These are phyloP conservation scores for Hypoxylon sp. DNA, from an alignment of 2,329 filamentous ascomycete genomes.

Conservation along the genomic window DNA sequence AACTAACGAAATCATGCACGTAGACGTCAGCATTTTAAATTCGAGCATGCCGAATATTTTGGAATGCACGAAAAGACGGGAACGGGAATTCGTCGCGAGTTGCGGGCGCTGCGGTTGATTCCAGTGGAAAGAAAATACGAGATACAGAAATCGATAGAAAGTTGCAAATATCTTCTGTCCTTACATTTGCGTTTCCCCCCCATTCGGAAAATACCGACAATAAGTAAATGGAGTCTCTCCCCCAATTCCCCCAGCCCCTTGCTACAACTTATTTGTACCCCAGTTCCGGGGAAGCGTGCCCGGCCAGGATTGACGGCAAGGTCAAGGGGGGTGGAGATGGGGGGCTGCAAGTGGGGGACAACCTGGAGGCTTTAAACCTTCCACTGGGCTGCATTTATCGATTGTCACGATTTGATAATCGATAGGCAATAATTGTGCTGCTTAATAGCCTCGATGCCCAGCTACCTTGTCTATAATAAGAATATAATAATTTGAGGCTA, in stretches of 20 bases:
- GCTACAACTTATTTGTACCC: conserved; percentile 30
- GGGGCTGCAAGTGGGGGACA: conserved; percentile 22
- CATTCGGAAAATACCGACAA: conserved; percentile 32
- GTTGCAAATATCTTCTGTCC: not conserved
- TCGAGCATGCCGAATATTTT: not conserved
- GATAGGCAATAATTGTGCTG: conserved; percentile 31
- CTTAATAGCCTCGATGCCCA: conserved; percentile 4
- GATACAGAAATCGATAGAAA: conserved; percentile 7
- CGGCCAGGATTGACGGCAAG: conserved; percentile 43
- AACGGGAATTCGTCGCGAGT: not conserved
- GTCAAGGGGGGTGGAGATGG: conserved; percentile 28
- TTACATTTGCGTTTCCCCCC: conserved; percentile 14
- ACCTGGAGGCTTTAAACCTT: conserved; percentile 11
- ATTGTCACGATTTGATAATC: conserved; percentile 41
- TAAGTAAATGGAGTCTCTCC: not conserved
- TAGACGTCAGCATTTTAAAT: conserved; percentile 6
- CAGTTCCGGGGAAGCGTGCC: conserved; percentile 45
- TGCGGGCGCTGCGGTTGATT: not conserved
- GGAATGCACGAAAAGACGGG: not conserved
- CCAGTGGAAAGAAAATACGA: conserved; percentile 3
- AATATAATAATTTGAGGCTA: conserved; percentile 18
- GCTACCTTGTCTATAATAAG: conserved; percentile 1
- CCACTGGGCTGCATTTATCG: conserved; percentile 29
- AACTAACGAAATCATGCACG: conserved; percentile 8
- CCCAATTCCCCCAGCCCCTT: conserved; percentile 27